Base-by-base conservation (phyloP, 2,329 filamentous ascomycete genomes). In the Pseudogymnoascus sp. region DNA sequence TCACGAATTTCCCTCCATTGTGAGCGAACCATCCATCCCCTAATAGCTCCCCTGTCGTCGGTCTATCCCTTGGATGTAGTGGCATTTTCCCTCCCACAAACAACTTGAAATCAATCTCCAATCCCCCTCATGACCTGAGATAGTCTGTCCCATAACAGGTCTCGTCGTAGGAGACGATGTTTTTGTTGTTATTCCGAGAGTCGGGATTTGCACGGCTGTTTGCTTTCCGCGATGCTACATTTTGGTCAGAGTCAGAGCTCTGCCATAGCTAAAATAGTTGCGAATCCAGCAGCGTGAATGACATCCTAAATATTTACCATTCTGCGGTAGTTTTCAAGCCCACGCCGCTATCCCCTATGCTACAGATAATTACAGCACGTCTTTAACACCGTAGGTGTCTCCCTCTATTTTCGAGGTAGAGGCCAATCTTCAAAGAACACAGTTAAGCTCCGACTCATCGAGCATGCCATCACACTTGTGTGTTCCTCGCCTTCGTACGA, bases 401-500 rank as follows among this genome's bases (percentile, higher is more conserved):
- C 5, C 25, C n/a, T 55, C 7, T 33, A 55, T 55, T 33, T 33
- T 19, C 49, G 16, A 30, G 25, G 49, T 22, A 55, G 49, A 33
- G 49, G 49, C 49, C 49, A 55, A 19, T 55, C 49, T 33, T 55
- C 49, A 22, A 55, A 55, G 16, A 55, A 55, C 11, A 55, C 28
- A 33, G 49, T 19, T 33, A 55, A 22, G 8, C 49, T 55, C 49
- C 49, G 49, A 14, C 49, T 55, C n/a, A 55, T 55, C 16, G 49
- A 55, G 49, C 49, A 55, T 55, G 49, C 4, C 49, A 55, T 55
- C 2, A 55, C 49, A 16, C 49, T 55, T 55, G 49, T 55, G 11
- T 55, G 49, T 55, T 55, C 49, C 49, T 55, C 49, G 5, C 49
- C 49, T 28, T 33, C 28, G n/a, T 55, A 55, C 5, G 49, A 2